Evolutionary conservation across 1,284 basidiomycete genomes (phyloP), one percentile per base, ranked within the genome.

Genomic region (Malassezia sympodialis): DNA sequence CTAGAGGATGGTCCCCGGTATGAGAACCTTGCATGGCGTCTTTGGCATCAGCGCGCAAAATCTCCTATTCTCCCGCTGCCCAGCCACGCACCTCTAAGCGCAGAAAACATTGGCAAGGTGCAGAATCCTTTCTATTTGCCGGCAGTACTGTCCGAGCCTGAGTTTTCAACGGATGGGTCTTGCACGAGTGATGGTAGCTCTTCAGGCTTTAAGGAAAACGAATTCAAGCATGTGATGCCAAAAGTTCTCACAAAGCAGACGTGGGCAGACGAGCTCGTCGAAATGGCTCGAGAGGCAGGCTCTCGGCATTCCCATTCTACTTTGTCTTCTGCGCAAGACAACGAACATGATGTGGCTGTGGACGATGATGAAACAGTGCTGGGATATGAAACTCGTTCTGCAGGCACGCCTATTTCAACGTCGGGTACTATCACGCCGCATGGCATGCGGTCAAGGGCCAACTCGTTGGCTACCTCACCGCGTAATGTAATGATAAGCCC

Each of bases 21-120:
- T 26, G 87, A 90, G 76, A 89, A 90, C 69, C 83, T 89, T 53
- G 84, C 84, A 6, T 90, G 87, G 88, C 78, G 87, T 48, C 77
- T 90, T 12, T 88, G 86, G 87, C 82, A 85, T 70, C 81, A 83
- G 59, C 82, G 86, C 12, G 5, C 23, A 12, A n/a, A 28, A 30
- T 10, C 41, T 28, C 6, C 8, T 4, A n/a, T 5, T 7, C 5
- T 3, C 17, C 11, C 31, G 10, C 0, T 7, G 6, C 19, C 31
- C 21, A 6, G 8, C 12, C 23, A 28, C n/a, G 26, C 44, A 11
- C 17, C 32, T 26, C 14, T 8, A 5, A 11, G 19, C 11, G 21
- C 34, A 8, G 26, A 51, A 4, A 19, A 10, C 8, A 51, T 4
- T 8, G 12, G 30, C 42, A 45, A 45, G 12, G 11, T 32, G 11